These are phyloP conservation scores for Xylariaceae sp. DNA, from an alignment of 2,329 filamentous ascomycete genomes.

Conservation along the genomic window DNA sequence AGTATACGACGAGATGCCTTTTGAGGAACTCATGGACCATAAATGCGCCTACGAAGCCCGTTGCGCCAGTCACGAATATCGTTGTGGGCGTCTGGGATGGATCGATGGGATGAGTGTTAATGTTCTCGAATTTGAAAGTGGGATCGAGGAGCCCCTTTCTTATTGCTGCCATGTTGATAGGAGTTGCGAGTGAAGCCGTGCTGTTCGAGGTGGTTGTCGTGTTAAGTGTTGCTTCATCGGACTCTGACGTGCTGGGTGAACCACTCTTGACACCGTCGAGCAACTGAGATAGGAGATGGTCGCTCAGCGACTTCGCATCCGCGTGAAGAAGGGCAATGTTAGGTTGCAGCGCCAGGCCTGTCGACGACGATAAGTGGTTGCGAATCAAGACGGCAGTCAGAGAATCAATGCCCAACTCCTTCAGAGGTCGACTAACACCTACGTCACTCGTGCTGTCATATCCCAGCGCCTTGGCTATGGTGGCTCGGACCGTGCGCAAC, in stretches of 20 bases:
- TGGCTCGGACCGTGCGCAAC: slow-evolving; percentile 21
- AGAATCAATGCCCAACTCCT: slow-evolving; percentile 27
- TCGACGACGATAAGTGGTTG: slow-evolving; percentile 23
- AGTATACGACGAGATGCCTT: slow-evolving; percentile 19
- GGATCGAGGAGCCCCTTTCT: slow-evolving; percentile 24
- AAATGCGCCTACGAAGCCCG: slow-evolving; percentile 27
- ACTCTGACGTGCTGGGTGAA: slow-evolving; percentile 10
- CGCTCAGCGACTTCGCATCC: slow-evolving; percentile 19
- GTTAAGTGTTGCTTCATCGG: slow-evolving; percentile 10
- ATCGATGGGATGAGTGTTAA: slow-evolving; percentile 4
- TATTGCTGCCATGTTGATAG: slow-evolving; percentile 18
- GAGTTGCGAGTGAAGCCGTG: slow-evolving; percentile 3
- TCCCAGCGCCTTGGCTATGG: slow-evolving; percentile 23
- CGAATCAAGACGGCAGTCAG: slow-evolving; percentile 25
- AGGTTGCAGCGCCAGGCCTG: slow-evolving; percentile 20
- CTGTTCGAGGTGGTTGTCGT: slow-evolving; percentile 4
- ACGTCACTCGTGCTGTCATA: slow-evolving; percentile 18
- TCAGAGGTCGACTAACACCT: slow-evolving; percentile 19
- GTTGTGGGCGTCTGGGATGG: slow-evolving; percentile 11
- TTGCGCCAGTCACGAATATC: slow-evolving; percentile 26
- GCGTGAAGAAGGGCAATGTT: slow-evolving; percentile 21
- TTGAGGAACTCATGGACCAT: slow-evolving; percentile 24
- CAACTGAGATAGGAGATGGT: slow-evolving; percentile 17
- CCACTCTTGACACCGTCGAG: slow-evolving; percentile 9
- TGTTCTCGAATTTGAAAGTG: slow-evolving; percentile 21